phyloP scores from a whole-genome alignment of 805 yeast genomes.

The Barnettozyma sp. region DNA sequence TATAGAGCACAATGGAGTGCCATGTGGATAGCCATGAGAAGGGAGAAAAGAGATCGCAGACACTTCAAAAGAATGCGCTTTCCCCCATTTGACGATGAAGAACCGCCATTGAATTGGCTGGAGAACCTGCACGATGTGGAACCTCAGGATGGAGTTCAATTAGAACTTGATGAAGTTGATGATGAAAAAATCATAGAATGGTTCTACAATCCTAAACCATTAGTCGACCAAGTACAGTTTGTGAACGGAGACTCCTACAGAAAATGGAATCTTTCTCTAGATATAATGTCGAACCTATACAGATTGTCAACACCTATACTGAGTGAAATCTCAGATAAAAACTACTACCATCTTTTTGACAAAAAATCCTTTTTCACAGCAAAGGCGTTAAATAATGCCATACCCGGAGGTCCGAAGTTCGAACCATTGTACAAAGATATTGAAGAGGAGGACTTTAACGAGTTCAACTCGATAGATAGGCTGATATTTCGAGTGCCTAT shows the following conservation, averaged over 20 bases:
- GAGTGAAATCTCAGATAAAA: conserved; percentile 43
- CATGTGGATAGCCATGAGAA: conserved; percentile 86
- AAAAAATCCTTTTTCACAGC: conserved; percentile 80
- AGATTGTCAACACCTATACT: conserved; percentile 66
- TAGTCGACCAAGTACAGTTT: conserved; percentile 45
- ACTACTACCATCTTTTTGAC: conserved; percentile 67
- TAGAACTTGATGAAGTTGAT: conserved; percentile 58
- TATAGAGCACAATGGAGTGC: conserved; percentile 95
- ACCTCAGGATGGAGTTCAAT: conserved; percentile 60
- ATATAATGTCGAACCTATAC: conserved; percentile 58
- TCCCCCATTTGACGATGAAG: conserved; percentile 97
- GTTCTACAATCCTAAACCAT: conserved; percentile 75
- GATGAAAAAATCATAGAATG: conserved; percentile 61
- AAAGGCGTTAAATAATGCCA: conserved; percentile 76
- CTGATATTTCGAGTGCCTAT: conserved; percentile 73
- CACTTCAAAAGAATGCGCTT: conserved; percentile 89
- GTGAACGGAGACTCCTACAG: conserved; percentile 77
- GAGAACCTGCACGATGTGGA: conserved; percentile 71
- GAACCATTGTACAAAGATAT: conserved; percentile 73
- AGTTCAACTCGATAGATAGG: conserved; percentile 84
- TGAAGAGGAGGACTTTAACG: conserved; percentile 73
- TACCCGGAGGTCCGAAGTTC: conserved; percentile 95
- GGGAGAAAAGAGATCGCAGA: conserved; percentile 84
- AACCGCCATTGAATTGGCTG: conserved; percentile 81
- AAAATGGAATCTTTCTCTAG: conserved; percentile 58